A percentile compares a stretch with the other conserved stretches of the same genome.
These are phyloP conservation scores for Glycine soja DNA, from an alignment of 306 rosid species.

Conservation along the genomic window DNA sequence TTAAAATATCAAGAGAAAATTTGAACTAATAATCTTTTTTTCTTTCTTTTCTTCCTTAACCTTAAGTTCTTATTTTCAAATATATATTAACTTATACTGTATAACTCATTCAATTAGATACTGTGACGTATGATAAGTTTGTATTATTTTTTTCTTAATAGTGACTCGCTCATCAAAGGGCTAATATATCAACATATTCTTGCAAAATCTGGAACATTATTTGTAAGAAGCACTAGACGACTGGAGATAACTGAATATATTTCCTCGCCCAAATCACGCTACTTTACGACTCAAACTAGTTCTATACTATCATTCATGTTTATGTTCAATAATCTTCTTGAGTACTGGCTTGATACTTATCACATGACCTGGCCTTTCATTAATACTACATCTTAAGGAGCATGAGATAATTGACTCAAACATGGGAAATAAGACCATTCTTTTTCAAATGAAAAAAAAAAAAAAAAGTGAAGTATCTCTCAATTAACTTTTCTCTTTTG, in stretches of 20 bases:
- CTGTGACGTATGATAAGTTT: too few species aligned
- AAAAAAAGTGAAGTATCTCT: neutral
- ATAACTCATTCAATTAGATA: too few species aligned
- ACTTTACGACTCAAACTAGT: neutral
- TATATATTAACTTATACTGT: too few species aligned
- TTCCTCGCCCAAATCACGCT: neutral
- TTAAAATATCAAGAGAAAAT: too few species aligned
- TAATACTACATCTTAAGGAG: neutral
- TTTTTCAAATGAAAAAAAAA: neutral
- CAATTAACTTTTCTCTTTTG: neutral
- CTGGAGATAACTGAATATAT: neutral
- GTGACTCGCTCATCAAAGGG: too few species aligned
- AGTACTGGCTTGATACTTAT: neutral
- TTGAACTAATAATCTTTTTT: too few species aligned
- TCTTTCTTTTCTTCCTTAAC: too few species aligned
- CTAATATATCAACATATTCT: too few species aligned
- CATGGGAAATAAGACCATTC: neutral
- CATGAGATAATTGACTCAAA: slow-evolving; percentile 4
- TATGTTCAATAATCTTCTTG: neutral
- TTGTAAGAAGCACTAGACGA: neutral
- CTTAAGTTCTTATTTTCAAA: too few species aligned
- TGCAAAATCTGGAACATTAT: too few species aligned
- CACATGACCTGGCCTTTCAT: neutral
- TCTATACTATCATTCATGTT: neutral
- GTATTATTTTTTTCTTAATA: too few species aligned